Evolutionary conservation across 805 yeast species (phyloP).

Genomic region (Saturnispora galanensis): DNA sequence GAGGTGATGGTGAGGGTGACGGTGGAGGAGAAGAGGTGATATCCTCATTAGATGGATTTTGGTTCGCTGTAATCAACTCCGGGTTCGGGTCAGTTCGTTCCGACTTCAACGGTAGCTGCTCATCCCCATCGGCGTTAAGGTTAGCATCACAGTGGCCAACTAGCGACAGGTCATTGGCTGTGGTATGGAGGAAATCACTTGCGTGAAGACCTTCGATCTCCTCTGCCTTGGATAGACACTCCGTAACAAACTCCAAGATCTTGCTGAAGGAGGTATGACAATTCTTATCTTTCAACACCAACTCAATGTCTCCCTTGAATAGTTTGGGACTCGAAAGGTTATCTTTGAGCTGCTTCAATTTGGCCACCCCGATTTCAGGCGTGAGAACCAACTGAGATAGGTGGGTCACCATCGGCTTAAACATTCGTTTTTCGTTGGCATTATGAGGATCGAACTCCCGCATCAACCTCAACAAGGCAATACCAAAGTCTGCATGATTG

Average conservation of each 20-base stretch:
- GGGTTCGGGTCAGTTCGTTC: no score
- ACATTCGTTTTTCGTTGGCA: conserved; percentile 40
- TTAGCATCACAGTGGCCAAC: no score
- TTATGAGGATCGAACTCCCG: conserved; percentile 36
- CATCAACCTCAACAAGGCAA: conserved; percentile 43
- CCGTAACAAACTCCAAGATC: conserved; percentile 13
- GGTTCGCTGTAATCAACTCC: no score
- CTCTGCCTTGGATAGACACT: conserved; percentile 16
- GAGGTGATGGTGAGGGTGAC: background rate
- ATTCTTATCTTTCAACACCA: conserved; percentile 13
- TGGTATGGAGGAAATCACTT: no score
- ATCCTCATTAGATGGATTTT: conserved; percentile 5
- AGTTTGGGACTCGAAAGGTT: conserved; percentile 18
- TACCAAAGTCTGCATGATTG: conserved; percentile 47
- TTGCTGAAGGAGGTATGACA: conserved; percentile 4
- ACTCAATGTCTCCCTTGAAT: conserved; percentile 20
- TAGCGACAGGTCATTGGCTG: no score
- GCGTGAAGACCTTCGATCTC: conserved; percentile 9
- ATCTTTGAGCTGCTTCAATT: conserved; percentile 17
- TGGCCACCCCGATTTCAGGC: conserved; percentile 15
- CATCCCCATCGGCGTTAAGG: no score
- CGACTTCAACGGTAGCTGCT: no score
- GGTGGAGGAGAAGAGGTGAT: background rate
- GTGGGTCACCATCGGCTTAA: conserved; percentile 42
- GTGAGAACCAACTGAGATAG: conserved; percentile 41